Evolutionary conservation across 2,329 filamentous ascomycete genomes (phyloP).

Genomic region (Sporothrix globosa): DNA sequence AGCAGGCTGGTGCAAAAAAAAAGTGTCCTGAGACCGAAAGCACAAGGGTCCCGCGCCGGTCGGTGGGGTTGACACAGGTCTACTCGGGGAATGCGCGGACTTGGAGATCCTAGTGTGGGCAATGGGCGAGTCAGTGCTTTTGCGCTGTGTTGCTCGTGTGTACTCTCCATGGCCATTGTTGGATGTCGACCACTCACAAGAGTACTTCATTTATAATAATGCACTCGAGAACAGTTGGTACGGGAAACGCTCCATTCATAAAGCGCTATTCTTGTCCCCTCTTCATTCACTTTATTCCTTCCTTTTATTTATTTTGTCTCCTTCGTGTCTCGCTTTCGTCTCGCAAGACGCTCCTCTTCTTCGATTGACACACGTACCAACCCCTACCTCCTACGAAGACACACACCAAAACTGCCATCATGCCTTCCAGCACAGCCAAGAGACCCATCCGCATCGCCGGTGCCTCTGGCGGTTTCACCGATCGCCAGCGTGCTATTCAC

Average conservation of each 20-base stretch:
- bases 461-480: slow-evolving; percentile 50
- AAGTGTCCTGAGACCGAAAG: slow-evolving; percentile 27
- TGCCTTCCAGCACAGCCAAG: slow-evolving; percentile 36
- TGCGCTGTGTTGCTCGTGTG: slow-evolving; percentile 9
- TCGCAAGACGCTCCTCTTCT: neutral
- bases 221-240: neutral
- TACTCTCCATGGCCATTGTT: neutral
- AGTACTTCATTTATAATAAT: slow-evolving; percentile 13
- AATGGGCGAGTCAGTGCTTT: slow-evolving; percentile 8
- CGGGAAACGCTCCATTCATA: slow-evolving; percentile 3
- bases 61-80: slow-evolving; percentile 9
- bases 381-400: neutral
- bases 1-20: slow-evolving; percentile 16
- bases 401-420: slow-evolving; percentile 10
- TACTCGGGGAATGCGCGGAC: slow-evolving; percentile 13
- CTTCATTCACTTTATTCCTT: neutral
- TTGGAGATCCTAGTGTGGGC: slow-evolving; percentile 24
- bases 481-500: slow-evolving; percentile 48
- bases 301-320: slow-evolving; percentile 1
- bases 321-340: neutral
- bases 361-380: slow-evolving; percentile 1
- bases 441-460: slow-evolving; percentile 49
- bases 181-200: slow-evolving; percentile 5
- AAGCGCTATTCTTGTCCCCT: slow-evolving; percentile 18
- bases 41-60: slow-evolving; percentile 11